Conservation (phyloP, 179 eudicot genomes). For the Silene noctiflora region DNA sequence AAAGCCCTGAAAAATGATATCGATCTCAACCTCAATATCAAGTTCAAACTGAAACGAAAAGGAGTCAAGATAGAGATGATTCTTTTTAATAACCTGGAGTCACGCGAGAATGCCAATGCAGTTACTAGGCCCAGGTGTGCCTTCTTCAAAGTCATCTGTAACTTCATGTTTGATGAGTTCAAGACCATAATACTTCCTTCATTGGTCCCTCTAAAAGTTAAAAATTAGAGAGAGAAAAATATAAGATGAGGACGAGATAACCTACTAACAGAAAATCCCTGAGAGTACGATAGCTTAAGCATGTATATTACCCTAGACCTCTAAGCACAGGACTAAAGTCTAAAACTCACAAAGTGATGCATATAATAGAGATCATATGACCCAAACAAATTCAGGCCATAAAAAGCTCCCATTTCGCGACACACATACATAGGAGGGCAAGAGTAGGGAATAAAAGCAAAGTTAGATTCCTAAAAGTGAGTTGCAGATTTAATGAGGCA, state of each 20-base stretch:
- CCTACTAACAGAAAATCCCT: not conserved
- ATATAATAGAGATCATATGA: not conserved
- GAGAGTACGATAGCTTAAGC: not conserved
- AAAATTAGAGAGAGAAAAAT: not conserved
- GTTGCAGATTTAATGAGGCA: not conserved
- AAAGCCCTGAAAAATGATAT: conserved; percentile 54
- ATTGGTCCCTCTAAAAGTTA: conserved; percentile 74
- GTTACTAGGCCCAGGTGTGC: conserved; percentile 93
- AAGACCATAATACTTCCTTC: conserved; percentile 64
- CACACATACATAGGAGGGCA: not conserved
- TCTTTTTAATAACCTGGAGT: conserved; percentile 59
- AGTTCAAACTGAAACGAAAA: not conserved
- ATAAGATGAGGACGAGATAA: not conserved
- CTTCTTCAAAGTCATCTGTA: conserved; percentile 51
- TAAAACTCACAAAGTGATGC: not conserved
- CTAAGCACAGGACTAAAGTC: not conserved
- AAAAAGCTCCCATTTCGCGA: not conserved
- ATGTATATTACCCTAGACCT: not conserved
- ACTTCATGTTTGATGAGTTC: conserved; percentile 53
- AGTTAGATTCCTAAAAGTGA: not conserved
- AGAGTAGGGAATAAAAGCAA: not conserved
- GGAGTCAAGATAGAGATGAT: not conserved
- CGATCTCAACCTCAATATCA: conserved; percentile 15
- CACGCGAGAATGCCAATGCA: conserved; percentile 73
- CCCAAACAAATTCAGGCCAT: not conserved